phyloP scores from a whole-genome alignment of 1,139 yeast genomes.

The Debaryomyces sp. region DNA sequence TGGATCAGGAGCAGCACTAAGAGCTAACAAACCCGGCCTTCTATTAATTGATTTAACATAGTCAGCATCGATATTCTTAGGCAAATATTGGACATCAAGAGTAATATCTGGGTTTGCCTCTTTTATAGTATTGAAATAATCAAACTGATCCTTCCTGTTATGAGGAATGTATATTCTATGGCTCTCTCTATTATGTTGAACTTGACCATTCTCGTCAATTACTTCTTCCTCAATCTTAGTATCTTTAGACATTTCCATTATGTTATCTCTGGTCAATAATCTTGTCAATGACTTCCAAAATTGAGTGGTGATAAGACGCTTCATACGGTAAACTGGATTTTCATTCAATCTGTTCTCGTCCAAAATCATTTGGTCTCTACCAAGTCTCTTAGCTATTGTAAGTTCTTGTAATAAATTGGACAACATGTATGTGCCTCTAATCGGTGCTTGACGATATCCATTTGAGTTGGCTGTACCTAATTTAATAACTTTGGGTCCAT shows the following conservation, averaged over 20 bases:
- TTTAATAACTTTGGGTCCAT: constrained; percentile 86
- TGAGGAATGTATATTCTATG: constrained; percentile 83
- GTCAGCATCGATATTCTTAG: constrained; percentile 62
- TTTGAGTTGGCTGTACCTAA: constrained; percentile 85
- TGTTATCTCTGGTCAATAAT: constrained; percentile 60
- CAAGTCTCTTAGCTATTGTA: constrained; percentile 82
- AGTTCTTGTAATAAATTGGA: constrained; percentile 87
- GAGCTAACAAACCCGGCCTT: constrained; percentile 84
- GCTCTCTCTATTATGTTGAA: constrained; percentile 35
- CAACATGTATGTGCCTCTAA: constrained; percentile 90
- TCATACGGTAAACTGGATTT: constrained; percentile 81
- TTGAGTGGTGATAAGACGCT: constrained; percentile 71
- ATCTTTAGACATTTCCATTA: constrained; percentile 76
- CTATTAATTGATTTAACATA: constrained; percentile 77
- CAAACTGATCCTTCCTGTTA: constrained; percentile 70
- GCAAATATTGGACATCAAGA: constrained; percentile 75
- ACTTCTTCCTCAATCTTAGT: constrained; percentile 71
- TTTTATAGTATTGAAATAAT: constrained; percentile 63
- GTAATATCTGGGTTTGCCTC: constrained; percentile 55
- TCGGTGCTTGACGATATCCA: constrained; percentile 71
- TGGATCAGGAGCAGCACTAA: constrained; percentile 65
- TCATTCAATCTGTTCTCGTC: constrained; percentile 86
- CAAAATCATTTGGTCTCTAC: constrained; percentile 72
- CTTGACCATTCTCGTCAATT: constrained; percentile 35
- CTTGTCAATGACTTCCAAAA: constrained; percentile 87